Evolutionary conservation across 2,329 filamentous ascomycete genomes (phyloP), one percentile per base, ranked within the genome.

Genomic region (Herpotrichia juniperi): DNA sequence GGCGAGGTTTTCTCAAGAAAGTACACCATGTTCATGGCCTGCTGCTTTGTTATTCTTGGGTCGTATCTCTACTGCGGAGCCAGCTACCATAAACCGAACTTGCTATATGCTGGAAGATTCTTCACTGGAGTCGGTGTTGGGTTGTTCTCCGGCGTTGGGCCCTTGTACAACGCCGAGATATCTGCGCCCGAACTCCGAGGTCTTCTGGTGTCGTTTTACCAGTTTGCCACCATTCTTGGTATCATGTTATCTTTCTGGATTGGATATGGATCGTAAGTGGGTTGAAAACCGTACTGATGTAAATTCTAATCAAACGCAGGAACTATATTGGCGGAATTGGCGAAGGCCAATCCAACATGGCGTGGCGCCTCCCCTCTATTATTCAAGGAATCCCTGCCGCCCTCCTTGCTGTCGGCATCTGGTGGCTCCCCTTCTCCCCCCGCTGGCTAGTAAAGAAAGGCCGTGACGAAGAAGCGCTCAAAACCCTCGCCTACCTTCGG

Each of bases 21-120:
- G 58, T 78, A 80, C 56, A 81, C 80, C 51, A 82, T 82, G 76
- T 79, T 81, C 54, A 71, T 67, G 9, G 79, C 77, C 1, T 80
- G 76, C 53, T 68, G 68, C 37, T 80, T 79, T 78, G 78, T 68
- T 45, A 53, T 64, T 45, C 54, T 66, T 46, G 59, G 68, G 32
- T 63, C 58, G 37, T 81, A 79, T 43, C 64, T 81, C 3, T 79
- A 80, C 51, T 63, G 71, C 11, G 78, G 79, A 3, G 79, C 79
- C 2, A 63, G 65, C 14, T 57, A 73, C 53, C 60, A 73, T 46
- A 71, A 76, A 42, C 70, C 77, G 0, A 62, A 70, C 1, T 63
- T 79, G 46, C 68, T 82, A 0, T 82, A 81, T 48, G 78, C 78
- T 4, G 79, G 79, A 0, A 63, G 79, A 5, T 79, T 81, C 59